Evolutionary conservation across 768 basidiomycete species (phyloP).

Genomic region (Suillus ampliporus): DNA sequence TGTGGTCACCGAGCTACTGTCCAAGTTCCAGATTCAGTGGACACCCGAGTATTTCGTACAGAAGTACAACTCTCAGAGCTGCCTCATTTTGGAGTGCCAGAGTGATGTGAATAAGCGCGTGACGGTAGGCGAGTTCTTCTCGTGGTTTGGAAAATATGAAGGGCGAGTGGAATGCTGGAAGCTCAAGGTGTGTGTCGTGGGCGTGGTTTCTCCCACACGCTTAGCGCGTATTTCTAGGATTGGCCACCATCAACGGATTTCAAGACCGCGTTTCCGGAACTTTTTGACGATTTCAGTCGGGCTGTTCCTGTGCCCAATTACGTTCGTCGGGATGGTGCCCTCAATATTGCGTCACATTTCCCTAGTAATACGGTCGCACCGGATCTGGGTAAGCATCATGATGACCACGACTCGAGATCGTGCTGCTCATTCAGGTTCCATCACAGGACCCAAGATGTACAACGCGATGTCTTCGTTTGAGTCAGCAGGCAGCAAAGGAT

Average conservation of each 20-base stretch:
- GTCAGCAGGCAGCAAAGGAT: constrained; percentile 72
- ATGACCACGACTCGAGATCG: constrained; percentile 8
- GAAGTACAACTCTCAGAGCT: constrained; percentile 64
- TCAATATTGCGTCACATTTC: constrained; percentile 91
- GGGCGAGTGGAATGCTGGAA: constrained; percentile 68
- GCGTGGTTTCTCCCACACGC: background rate
- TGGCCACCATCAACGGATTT: constrained; percentile 94
- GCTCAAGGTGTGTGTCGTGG: constrained; percentile 62
- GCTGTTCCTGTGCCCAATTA: constrained; percentile 89
- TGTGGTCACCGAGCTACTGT: constrained; percentile 70
- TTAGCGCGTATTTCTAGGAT: constrained; percentile 57
- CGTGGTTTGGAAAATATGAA: constrained; percentile 71
- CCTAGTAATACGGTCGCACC: constrained; percentile 79
- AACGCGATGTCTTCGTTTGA: constrained; percentile 83
- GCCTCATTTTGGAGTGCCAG: constrained; percentile 85
- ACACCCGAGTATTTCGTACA: constrained; percentile 81
- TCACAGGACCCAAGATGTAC: constrained; percentile 92
- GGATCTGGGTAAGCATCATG: constrained; percentile 66
- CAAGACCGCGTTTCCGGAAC: constrained; percentile 77
- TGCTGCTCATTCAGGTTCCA: background rate
- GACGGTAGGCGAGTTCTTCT: constrained; percentile 82
- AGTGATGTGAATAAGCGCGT: constrained; percentile 64
- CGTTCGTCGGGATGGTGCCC: constrained; percentile 87
- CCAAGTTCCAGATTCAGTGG: constrained; percentile 75
- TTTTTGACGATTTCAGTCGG: constrained; percentile 84